Evolutionary conservation across 2,329 filamentous ascomycete genomes (phyloP).

Genomic region (Phyllosticta citribraziliensis): DNA sequence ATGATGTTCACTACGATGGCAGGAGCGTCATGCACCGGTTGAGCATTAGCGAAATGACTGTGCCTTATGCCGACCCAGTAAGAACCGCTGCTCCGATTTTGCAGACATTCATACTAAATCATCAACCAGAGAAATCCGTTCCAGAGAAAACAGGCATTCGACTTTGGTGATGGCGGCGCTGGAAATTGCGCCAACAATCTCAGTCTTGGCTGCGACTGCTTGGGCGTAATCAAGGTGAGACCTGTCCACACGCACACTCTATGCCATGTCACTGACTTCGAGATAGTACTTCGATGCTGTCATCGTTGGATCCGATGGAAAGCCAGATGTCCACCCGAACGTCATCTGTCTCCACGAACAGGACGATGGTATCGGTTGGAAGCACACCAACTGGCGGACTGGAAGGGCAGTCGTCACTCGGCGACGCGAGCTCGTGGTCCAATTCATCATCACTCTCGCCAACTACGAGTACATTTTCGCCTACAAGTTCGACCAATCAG

Average conservation of each 20-base stretch:
- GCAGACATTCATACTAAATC: conserved; percentile 15
- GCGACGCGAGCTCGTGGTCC: conserved; percentile 53
- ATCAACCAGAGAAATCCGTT: conserved; percentile 43
- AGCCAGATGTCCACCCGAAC: conserved; percentile 45
- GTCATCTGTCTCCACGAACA: conserved; percentile 61
- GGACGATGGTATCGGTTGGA: conserved; percentile 60
- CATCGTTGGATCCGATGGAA: conserved; percentile 44
- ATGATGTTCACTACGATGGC: conserved; percentile 59
- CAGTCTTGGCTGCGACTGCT: conserved; percentile 44
- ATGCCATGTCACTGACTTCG: not conserved
- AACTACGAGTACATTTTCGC: conserved; percentile 64
- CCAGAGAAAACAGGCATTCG: conserved; percentile 62
- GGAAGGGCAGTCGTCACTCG: conserved; percentile 52
- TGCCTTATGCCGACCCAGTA: conserved; percentile 6
- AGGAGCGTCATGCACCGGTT: conserved; percentile 58
- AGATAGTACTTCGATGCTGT: conserved; percentile 49
- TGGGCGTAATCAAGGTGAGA: conserved; percentile 50
- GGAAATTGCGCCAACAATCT: conserved; percentile 60
- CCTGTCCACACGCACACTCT: not conserved
- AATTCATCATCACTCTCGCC: conserved; percentile 58
- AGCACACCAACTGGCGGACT: conserved; percentile 61
- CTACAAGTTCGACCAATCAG: conserved; percentile 55
- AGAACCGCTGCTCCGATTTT: not conserved
- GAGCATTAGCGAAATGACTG: conserved; percentile 56
- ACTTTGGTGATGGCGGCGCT: conserved; percentile 60